These are phyloP conservation scores for Colletotrichum cuscutae DNA, from an alignment of 2,329 filamentous ascomycete genomes.

Conservation along the genomic window DNA sequence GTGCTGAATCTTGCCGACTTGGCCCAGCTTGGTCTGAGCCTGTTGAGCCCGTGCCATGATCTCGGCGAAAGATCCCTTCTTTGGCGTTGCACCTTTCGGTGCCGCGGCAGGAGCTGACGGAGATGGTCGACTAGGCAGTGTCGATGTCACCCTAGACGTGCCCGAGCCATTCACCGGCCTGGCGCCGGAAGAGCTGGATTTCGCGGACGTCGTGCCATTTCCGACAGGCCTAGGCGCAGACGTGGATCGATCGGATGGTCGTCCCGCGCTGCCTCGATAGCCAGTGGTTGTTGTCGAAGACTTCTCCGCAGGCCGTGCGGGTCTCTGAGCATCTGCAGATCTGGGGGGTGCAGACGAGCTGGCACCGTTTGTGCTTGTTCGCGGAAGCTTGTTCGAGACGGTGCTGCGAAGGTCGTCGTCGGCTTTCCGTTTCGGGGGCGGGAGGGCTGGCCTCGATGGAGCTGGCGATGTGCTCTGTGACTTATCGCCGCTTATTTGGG, in stretches of 20 bases:
- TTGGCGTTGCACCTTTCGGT: slow-evolving; percentile 59
- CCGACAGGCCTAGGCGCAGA: slow-evolving; percentile 27
- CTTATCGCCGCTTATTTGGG: slow-evolving; percentile 69
- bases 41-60: slow-evolving; percentile 78
- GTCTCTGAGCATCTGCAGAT: slow-evolving; percentile 38
- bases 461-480: slow-evolving; percentile 47
- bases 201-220: slow-evolving; percentile 14
- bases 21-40: slow-evolving; percentile 69
- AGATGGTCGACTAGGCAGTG: slow-evolving; percentile 35
- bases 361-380: slow-evolving; percentile 36
- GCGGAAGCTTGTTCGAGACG: slow-evolving; percentile 53
- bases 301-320: slow-evolving; percentile 28
- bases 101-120: slow-evolving; percentile 55
- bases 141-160: slow-evolving; percentile 8
- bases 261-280: slow-evolving; percentile 33
- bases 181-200: slow-evolving; percentile 16
- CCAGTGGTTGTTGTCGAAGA: slow-evolving; percentile 13
- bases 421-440: slow-evolving; percentile 65
- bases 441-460: slow-evolving; percentile 43
- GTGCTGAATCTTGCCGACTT: slow-evolving; percentile 78
- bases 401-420: slow-evolving; percentile 58
- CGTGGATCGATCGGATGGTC: slow-evolving; percentile 23
- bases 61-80: slow-evolving; percentile 80
- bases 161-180: slow-evolving; percentile 18
- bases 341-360: slow-evolving; percentile 39